These are phyloP conservation scores for Helianthus tuberosus DNA, from an alignment of 129 eudicot genomes.

Conservation along the genomic window DNA sequence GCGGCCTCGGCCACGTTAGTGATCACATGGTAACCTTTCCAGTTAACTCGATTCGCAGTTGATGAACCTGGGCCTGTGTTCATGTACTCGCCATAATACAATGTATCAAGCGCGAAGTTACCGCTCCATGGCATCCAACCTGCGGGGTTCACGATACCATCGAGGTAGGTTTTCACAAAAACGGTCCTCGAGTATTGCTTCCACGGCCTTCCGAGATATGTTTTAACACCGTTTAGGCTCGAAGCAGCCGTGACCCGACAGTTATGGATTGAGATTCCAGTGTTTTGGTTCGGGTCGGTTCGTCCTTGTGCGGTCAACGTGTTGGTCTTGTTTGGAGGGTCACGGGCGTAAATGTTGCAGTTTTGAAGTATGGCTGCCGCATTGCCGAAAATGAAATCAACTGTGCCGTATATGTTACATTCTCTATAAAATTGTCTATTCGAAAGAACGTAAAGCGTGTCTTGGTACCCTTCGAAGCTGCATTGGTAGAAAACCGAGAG, in stretches of 20 bases:
- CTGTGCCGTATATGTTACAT: slow-evolving; percentile 62
- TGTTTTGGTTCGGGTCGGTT: slow-evolving; percentile 74
- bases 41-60: no score
- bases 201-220: no score
- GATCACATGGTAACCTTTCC: no score
- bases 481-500: slow-evolving; percentile 74
- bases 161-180: no score
- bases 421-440: slow-evolving; percentile 61
- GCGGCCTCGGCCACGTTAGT: no score
- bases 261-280: slow-evolving; percentile 65
- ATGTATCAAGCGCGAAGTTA: no score
- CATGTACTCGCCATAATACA: no score
- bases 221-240: slow-evolving; percentile 41
- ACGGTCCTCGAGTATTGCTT: no score
- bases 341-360: slow-evolving; percentile 59
- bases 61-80: no score
- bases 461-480: slow-evolving; percentile 82
- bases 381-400: slow-evolving; percentile 71
- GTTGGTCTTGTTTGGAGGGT: slow-evolving; percentile 56
- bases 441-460: slow-evolving; percentile 65
- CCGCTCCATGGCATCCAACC: no score
- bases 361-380: slow-evolving; percentile 65
- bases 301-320: slow-evolving; percentile 76
- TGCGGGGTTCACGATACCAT: no score
- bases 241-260: slow-evolving; percentile 53